Conservation (phyloP, 441 rosid species). For the Metrosideros polymorpha region DNA sequence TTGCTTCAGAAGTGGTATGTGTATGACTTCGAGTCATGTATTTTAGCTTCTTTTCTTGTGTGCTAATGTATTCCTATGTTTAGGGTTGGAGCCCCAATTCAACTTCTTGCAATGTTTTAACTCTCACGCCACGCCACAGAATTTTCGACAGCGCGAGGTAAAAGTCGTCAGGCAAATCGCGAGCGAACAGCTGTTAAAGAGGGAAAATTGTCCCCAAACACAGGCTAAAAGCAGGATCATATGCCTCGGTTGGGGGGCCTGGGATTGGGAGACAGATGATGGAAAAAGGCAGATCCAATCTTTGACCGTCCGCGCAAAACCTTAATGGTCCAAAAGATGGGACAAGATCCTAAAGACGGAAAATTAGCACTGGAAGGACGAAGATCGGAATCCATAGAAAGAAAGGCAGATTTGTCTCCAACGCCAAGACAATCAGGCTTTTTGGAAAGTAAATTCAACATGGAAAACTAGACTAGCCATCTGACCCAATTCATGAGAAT, state of each 20-base stretch:
- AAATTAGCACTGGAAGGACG: neutral
- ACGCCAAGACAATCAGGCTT: neutral
- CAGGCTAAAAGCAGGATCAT: slow-evolving; percentile 3
- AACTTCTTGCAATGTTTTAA: rapidly evolving
- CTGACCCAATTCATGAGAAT: neutral
- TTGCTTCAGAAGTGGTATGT: neutral
- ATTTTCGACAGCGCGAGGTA: neutral
- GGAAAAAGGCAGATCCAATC: neutral
- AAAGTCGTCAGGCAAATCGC: neutral
- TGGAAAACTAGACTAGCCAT: neutral
- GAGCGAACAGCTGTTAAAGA: neutral
- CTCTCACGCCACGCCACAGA: neutral
- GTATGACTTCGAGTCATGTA: neutral
- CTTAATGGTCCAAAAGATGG: neutral
- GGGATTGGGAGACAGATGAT: neutral
- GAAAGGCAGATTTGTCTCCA: neutral
- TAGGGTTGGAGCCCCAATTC: neutral
- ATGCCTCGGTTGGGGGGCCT: neutral
- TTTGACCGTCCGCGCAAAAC: neutral
- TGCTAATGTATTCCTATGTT: too few relatives aligned
- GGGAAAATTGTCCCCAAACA: neutral
- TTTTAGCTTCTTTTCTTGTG: neutral
- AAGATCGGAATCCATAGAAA: neutral
- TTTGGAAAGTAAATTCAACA: neutral
- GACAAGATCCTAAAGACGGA: neutral